Percentiles rank a stretch among this genome's conserved stretches.
Evolutionary conservation across 352 stramenopile genomes (phyloP).

Genomic region (Phytophthora citricola): DNA sequence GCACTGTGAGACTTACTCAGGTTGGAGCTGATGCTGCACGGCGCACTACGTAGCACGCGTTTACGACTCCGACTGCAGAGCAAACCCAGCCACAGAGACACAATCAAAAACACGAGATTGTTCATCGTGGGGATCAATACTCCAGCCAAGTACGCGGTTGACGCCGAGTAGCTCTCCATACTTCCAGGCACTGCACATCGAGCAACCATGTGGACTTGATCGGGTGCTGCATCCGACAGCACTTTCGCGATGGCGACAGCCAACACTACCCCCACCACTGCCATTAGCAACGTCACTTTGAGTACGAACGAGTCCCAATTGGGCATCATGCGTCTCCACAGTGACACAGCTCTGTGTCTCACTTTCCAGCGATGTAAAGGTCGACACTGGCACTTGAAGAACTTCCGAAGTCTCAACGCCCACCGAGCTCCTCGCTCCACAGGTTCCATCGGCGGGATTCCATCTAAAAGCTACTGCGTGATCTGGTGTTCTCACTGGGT

Average conservation of each 20-base stretch:
- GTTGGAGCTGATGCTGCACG: conserved; percentile 68
- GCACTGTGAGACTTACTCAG: conserved; percentile 59
- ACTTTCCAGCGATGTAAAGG: conserved; percentile 21
- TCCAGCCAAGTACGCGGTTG: conserved; percentile 52
- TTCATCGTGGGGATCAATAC: conserved; percentile 71
- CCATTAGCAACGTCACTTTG: conserved; percentile 57
- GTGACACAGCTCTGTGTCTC: conserved; percentile 38
- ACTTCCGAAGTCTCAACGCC: conserved; percentile 23
- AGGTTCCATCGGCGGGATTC: conserved; percentile 37
- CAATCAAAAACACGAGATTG: conserved; percentile 70
- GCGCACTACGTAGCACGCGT: conserved; percentile 66
- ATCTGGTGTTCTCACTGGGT: conserved; percentile 37
- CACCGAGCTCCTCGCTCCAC: conserved; percentile 29
- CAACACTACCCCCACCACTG: conserved; percentile 55
- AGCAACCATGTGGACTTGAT: conserved; percentile 43
- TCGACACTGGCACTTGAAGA: conserved; percentile 33
- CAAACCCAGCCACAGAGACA: conserved; percentile 74
- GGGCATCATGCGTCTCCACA: conserved; percentile 64
- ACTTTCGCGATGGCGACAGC: conserved; percentile 45
- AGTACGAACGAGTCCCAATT: conserved; percentile 85
- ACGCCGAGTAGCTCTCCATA: conserved; percentile 32
- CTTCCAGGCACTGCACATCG: conserved; percentile 51
- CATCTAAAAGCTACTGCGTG: conserved; percentile 37
- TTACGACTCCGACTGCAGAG: conserved; percentile 83
- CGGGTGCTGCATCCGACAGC: conserved; percentile 36